phyloP scores from a whole-genome alignment of 805 yeast genomes.

The Hanseniaspora singularis region DNA sequence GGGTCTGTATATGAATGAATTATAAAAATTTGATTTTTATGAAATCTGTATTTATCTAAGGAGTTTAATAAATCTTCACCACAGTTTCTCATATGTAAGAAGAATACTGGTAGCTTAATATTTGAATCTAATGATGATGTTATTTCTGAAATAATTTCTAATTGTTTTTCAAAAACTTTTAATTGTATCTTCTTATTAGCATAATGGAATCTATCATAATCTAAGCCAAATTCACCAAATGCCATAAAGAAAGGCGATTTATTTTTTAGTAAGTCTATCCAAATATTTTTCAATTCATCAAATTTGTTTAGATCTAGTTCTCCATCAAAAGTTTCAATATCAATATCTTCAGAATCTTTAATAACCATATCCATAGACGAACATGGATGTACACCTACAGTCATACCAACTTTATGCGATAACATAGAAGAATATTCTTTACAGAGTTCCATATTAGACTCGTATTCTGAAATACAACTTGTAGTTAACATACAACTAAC shows the following conservation, averaged over 20 bases:
- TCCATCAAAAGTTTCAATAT: constrained; percentile 16
- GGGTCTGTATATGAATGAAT: constrained; percentile 94
- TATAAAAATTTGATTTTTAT: constrained; percentile 46
- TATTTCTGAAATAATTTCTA: constrained; percentile 38
- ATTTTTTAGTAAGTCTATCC: constrained; percentile 37
- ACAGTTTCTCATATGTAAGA: constrained; percentile 81
- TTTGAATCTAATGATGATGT: constrained; percentile 30
- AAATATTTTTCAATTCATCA: constrained; percentile 38
- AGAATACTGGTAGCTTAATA: constrained; percentile 58
- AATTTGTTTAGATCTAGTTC: constrained; percentile 18
- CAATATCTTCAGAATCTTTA: not conserved
- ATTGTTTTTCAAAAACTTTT: constrained; percentile 57
- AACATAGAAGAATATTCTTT: constrained; percentile 24
- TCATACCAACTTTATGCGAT: constrained; percentile 39
- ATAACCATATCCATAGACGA: constrained; percentile 46
- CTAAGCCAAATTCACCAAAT: constrained; percentile 92
- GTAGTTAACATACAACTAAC: constrained; percentile 70
- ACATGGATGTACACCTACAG: constrained; percentile 96
- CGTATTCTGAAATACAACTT: constrained; percentile 57
- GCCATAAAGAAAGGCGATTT: constrained; percentile 51
- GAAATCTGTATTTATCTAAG: constrained; percentile 41
- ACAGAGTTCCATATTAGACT: constrained; percentile 48
- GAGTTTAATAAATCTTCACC: constrained; percentile 63
- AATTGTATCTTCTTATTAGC: constrained; percentile 58
- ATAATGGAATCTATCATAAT: constrained; percentile 77